These are phyloP conservation scores for Pseudopyricularia javanii DNA, from an alignment of 2,329 filamentous ascomycete species.

Conservation along the genomic window DNA sequence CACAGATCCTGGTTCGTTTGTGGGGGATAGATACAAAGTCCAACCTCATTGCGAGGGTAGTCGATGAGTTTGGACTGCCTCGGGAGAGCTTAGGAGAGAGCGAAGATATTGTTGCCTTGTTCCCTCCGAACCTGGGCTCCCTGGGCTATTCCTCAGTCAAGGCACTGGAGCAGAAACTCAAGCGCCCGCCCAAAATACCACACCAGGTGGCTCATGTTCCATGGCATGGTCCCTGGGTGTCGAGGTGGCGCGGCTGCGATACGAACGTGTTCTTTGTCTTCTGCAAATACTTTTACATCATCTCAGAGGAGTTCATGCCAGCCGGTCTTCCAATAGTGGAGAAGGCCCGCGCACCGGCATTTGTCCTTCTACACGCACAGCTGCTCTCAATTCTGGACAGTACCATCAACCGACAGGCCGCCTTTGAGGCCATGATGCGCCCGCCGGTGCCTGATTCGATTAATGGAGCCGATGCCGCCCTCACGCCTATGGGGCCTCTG, in stretches of 20 bases:
- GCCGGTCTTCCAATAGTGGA: conserved; percentile 36
- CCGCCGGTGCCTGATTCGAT: conserved; percentile 29
- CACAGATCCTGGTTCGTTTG: conserved; percentile 69
- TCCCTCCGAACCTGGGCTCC: conserved; percentile 53
- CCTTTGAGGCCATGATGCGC: conserved; percentile 30
- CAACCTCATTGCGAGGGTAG: conserved; percentile 57
- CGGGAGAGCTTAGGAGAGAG: conserved; percentile 42
- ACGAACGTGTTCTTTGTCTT: conserved; percentile 90
- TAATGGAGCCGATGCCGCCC: conserved; percentile 51
- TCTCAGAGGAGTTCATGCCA: conserved; percentile 63
- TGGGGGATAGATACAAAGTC: conserved; percentile 55
- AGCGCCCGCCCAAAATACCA: conserved; percentile 40
- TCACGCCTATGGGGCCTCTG: conserved; percentile 49
- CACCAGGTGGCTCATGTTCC: conserved; percentile 53
- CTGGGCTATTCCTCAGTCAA: conserved; percentile 43
- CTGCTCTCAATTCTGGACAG: conserved; percentile 68
- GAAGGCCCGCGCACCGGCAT: conserved; percentile 57
- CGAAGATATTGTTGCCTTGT: conserved; percentile 54
- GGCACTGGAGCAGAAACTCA: conserved; percentile 41
- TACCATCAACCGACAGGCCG: conserved; percentile 66
- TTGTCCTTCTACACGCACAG: conserved; percentile 73
- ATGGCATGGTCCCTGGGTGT: conserved; percentile 72
- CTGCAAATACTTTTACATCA: conserved; percentile 72
- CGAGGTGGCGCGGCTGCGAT: conserved; percentile 76
- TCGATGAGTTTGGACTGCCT: conserved; percentile 56